These are phyloP conservation scores for Infundibulicybe gibba DNA, from an alignment of 768 basidiomycete species.

Conservation along the genomic window DNA sequence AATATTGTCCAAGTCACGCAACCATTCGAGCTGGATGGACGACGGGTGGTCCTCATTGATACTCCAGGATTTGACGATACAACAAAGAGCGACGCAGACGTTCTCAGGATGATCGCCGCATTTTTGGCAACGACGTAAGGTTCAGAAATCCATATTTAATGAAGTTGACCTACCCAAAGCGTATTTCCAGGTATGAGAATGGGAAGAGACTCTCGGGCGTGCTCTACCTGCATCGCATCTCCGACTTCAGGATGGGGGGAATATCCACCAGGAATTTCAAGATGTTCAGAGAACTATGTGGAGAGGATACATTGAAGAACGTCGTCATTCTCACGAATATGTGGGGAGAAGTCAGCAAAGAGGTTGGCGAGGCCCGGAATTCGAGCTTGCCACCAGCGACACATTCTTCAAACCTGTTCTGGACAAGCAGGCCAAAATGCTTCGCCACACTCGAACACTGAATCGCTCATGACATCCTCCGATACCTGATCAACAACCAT, in stretches of 20 bases:
- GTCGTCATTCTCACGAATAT: constrained; percentile 9
- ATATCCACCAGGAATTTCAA: constrained; percentile 11
- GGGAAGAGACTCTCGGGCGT: constrained; percentile 44
- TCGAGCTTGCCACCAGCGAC: constrained; percentile 33
- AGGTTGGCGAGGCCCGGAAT: constrained; percentile 33
- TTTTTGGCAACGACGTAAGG: constrained; percentile 30
- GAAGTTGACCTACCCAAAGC: not conserved
- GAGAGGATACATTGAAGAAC: constrained; percentile 7
- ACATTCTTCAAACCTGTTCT: constrained; percentile 52
- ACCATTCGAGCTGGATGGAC: constrained; percentile 39
- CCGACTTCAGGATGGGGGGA: constrained; percentile 42
- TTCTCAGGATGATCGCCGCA: constrained; percentile 46
- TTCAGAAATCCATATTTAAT: not conserved
- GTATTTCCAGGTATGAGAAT: constrained; percentile 20
- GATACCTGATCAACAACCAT: constrained; percentile 32
- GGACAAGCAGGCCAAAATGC: constrained; percentile 41
- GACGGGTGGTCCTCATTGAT: constrained; percentile 44
- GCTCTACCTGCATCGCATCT: constrained; percentile 54
- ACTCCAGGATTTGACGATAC: constrained; percentile 63
- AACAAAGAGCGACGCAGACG: constrained; percentile 38
- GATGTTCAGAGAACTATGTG: constrained; percentile 11
- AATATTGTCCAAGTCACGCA: constrained; percentile 35
- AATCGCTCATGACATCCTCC: constrained; percentile 38
- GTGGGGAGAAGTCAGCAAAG: constrained; percentile 6
- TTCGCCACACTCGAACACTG: constrained; percentile 37